Percentiles rank a stretch among this genome's conserved stretches.
Conservation (phyloP, 2,329 filamentous ascomycete genomes). For the Fusarium secorum region DNA sequence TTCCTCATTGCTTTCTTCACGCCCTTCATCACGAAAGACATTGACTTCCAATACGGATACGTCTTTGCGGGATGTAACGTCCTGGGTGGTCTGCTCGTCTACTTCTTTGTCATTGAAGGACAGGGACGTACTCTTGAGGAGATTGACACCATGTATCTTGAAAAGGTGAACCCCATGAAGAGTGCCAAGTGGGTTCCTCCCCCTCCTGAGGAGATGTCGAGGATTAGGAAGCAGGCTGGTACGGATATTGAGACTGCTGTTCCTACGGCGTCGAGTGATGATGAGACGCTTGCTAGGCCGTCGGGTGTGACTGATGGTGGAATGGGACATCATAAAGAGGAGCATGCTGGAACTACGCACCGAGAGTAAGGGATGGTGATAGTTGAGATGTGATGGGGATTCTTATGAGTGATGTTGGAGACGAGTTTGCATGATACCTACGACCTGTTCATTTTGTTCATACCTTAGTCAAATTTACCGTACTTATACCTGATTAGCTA, state of each 20-base stretch:
- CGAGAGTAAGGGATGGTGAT: neutral
- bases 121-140: constrained; percentile 79
- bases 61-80: constrained; percentile 78
- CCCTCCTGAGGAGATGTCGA: constrained; percentile 53
- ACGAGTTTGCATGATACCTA: constrained; percentile 7
- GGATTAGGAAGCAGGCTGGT: constrained; percentile 53
- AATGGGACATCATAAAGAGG: constrained; percentile 21
- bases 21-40: constrained; percentile 76
- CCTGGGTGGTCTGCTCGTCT: constrained; percentile 70
- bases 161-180: constrained; percentile 69
- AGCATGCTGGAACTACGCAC: constrained; percentile 15
- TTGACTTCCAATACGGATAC: constrained; percentile 77
- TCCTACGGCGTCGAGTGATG: constrained; percentile 11
- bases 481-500: neutral
- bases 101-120: constrained; percentile 80
- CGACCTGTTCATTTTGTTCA: neutral
- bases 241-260: constrained; percentile 46
- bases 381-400: neutral
- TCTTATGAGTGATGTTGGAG: neutral
- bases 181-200: constrained; percentile 63
- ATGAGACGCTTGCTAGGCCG: constrained; percentile 23
- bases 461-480: neutral
- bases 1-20: constrained; percentile 82
- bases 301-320: constrained; percentile 12
- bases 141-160: constrained; percentile 80